Evolutionary conservation across 768 basidiomycete species (phyloP), one percentile per base, ranked within the genome.

Genomic region (Porpolomopsis calyptriformis): DNA sequence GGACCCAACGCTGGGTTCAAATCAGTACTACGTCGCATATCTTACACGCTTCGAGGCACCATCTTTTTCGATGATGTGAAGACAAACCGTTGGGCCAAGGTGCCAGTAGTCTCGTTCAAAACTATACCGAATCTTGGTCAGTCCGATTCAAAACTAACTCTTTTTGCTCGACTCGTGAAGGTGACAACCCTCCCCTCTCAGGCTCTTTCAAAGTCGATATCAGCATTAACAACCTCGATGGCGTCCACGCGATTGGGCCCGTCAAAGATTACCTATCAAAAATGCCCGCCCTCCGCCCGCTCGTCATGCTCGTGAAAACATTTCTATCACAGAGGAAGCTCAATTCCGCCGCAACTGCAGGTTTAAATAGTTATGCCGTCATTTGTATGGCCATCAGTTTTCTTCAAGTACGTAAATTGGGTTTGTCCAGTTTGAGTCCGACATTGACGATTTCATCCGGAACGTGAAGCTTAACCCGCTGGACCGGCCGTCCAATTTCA

Each of bases 331-430:
- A 77, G 51, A 60, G 75, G 35, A 62, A 65, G 6, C 70, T 85
- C 59, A 80, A 82, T 56, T 76, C 81, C 53, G 77, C 83, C 4
- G 72, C 74, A 24, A 69, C 66, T 6, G 72, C 74, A 14, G 82
- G 82, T 1, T 53, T 86, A 18, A 77, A 82, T 24, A 81, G 79
- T 61, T 86, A 85, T 60, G 71, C 73, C 9, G 64, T 80, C 34
- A 74, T 76, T 22, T 77, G 74, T 53, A 64, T 86, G 57, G 76
- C 74, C 31, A 73, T 83, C 50, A 76, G 70, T 50, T 85, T 86
- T 54, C 67, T 88, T 9, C 79, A 86, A 67, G 82, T 82, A 26
- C 19, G 69, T n/a, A n/a, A n/a, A n/a, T n/a, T n/a, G n/a, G n/a
- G n/a, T n/a, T 53, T 14, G 20, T 12, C 14, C 22, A 7, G 29